Conservation (phyloP, 2,329 filamentous ascomycete species). For the Alternaria longipes region DNA sequence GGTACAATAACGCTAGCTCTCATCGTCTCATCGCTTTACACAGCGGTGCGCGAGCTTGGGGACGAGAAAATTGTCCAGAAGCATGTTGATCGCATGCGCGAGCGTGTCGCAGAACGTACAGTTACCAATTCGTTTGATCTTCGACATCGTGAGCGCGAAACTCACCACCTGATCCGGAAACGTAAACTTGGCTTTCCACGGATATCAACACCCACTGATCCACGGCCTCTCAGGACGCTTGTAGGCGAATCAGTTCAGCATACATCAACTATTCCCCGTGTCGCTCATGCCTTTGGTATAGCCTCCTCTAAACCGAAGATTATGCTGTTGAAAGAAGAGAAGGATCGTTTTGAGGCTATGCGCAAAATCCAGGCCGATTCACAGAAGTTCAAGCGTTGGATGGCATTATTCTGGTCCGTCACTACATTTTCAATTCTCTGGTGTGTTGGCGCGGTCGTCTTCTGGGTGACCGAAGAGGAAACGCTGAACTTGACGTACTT, state of each 20-base stretch:
- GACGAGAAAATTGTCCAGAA: constrained; percentile 69
- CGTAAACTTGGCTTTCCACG: constrained; percentile 23
- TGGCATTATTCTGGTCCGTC: constrained; percentile 73
- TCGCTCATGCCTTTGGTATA: constrained; percentile 19
- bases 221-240: constrained; percentile 30
- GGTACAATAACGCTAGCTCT: constrained; percentile 87
- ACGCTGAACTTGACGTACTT: constrained; percentile 75
- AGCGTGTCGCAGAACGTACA: constrained; percentile 63
- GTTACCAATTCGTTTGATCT: constrained; percentile 63
- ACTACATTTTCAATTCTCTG: constrained; percentile 77
- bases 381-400: constrained; percentile 74
- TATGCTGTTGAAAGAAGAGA: constrained; percentile 65
- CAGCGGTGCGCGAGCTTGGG: constrained; percentile 67
- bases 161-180: constrained; percentile 32
- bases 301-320: constrained; percentile 55
- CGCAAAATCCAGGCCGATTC: constrained; percentile 77
- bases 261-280: constrained; percentile 11
- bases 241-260: constrained; percentile 28
- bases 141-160: constrained; percentile 42
- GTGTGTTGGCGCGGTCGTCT: constrained; percentile 81
- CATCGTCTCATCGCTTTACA: constrained; percentile 81
- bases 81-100: constrained; percentile 65
- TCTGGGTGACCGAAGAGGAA: constrained; percentile 68
- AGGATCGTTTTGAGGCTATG: constrained; percentile 81
- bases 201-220: constrained; percentile 41